Evolutionary conservation across 2,329 filamentous ascomycete genomes (phyloP).

Genomic region (Xylaria digitata): DNA sequence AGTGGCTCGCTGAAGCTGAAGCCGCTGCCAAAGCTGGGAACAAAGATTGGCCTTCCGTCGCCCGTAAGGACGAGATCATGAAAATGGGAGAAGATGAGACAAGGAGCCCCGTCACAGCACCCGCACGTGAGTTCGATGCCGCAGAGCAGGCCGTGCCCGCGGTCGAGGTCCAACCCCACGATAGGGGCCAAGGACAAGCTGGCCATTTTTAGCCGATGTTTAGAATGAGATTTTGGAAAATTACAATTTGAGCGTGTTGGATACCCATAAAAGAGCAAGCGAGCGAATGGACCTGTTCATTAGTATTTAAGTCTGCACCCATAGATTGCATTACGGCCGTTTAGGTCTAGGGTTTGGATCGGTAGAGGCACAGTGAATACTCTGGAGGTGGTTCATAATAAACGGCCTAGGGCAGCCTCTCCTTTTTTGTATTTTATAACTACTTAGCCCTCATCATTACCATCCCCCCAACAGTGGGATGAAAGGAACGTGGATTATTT

Average conservation of each 20-base stretch:
- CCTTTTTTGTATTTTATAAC: conserved; percentile 15
- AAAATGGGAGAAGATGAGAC: conserved; percentile 45
- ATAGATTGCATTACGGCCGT: conserved; percentile 8
- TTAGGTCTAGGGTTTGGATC: background rate
- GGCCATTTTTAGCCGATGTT: conserved; percentile 29
- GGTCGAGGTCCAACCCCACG: conserved; percentile 32
- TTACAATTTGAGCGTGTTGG: conserved; percentile 25
- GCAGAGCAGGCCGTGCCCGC: conserved; percentile 41
- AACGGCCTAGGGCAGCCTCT: background rate
- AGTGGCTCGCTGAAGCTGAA: conserved; percentile 64
- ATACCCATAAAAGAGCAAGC: conserved; percentile 31
- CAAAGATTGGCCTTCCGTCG: conserved; percentile 60
- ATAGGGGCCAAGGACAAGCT: conserved; percentile 15
- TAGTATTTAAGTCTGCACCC: background rate
- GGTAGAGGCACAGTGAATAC: background rate
- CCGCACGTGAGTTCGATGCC: conserved; percentile 27
- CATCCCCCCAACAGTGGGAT: background rate
- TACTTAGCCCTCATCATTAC: conserved; percentile 5
- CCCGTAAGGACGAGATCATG: conserved; percentile 62
- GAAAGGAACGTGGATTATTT: background rate
- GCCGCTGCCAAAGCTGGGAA: conserved; percentile 51
- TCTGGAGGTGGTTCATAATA: background rate
- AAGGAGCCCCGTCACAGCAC: conserved; percentile 5
- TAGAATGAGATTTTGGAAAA: conserved; percentile 13
- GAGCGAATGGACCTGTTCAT: conserved; percentile 5